phyloP scores from a whole-genome alignment of 176 grass and related monocot species.

The Raddia guianensis region DNA sequence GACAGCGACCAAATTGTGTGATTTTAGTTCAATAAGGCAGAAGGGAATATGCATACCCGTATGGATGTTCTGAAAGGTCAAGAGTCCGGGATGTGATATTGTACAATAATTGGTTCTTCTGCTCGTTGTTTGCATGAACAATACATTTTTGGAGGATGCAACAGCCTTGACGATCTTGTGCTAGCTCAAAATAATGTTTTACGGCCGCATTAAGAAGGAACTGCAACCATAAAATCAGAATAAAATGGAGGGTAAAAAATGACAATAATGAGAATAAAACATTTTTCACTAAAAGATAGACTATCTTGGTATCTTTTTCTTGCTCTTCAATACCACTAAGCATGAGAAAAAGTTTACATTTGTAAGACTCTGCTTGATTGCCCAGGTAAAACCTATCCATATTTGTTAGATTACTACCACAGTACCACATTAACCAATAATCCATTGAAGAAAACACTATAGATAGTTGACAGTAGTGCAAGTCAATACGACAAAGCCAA shows the following conservation, averaged over 20 bases:
- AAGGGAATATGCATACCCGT: constrained; percentile 52
- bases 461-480: not conserved
- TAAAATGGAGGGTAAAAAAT: not conserved
- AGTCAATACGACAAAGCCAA: not conserved
- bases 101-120: constrained; percentile 54
- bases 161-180: constrained; percentile 74
- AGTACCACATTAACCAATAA: not conserved
- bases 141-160: constrained; percentile 82
- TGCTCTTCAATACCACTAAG: not conserved
- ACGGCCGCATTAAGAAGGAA: constrained; percentile 60
- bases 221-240: constrained; percentile 33
- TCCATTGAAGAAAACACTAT: not conserved
- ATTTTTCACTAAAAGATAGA: not conserved
- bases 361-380: not conserved
- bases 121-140: constrained; percentile 49
- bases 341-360: not conserved
- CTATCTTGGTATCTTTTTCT: not conserved
- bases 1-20: not conserved
- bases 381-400: not conserved
- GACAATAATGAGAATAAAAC: not conserved
- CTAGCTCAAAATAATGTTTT: constrained; percentile 64
- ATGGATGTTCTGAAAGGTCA: constrained; percentile 65
- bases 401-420: not conserved
- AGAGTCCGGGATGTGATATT: constrained; percentile 53
- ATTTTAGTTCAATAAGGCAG: not conserved